A percentile compares a stretch with the other conserved stretches of the same genome.
Conservation (phyloP, 768 basidiomycete species). For the Leccinellum luteum region DNA sequence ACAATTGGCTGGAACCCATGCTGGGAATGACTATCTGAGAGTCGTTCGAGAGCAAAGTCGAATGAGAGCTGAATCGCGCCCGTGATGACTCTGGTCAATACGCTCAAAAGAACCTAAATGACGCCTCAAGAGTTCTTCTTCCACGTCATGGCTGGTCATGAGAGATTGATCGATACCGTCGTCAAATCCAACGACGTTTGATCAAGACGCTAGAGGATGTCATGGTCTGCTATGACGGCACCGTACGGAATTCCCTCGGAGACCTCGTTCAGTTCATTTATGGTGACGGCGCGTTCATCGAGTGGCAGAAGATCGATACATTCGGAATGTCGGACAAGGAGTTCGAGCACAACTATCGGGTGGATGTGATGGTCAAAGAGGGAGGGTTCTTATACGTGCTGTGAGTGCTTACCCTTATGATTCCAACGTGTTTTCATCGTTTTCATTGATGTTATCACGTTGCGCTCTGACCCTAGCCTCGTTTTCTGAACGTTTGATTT, state of each 20-base stretch:
- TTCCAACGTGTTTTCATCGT: too few relatives aligned
- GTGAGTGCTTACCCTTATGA: too few relatives aligned
- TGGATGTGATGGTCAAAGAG: constrained; percentile 84
- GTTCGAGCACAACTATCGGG: constrained; percentile 91
- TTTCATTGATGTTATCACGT: too few relatives aligned
- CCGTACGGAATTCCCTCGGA: constrained; percentile 94
- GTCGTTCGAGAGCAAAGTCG: constrained; percentile 92
- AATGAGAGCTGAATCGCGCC: constrained; percentile 88
- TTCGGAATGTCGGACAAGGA: constrained; percentile 77
- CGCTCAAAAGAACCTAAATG: constrained; percentile 94
- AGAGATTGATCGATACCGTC: constrained; percentile 98
- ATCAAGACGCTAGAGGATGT: constrained; percentile 98
- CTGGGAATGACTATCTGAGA: constrained; percentile 99
- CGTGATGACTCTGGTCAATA: constrained; percentile 95
- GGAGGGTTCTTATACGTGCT: constrained; percentile 62
- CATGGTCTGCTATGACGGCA: constrained; percentile 96
- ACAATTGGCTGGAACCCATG: constrained; percentile 82
- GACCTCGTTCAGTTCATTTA: constrained; percentile 96
- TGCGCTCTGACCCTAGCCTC: too few relatives aligned
- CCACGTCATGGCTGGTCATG: constrained; percentile 99
- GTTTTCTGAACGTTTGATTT: too few relatives aligned
- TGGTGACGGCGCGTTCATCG: constrained; percentile 96
- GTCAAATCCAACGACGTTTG: constrained; percentile 98
- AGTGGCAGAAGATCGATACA: constrained; percentile 90
- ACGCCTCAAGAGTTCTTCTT: constrained; percentile 99